Base-by-base conservation (phyloP, 2,329 filamentous ascomycete genomes). In the Amylocarpus encephaloides region DNA sequence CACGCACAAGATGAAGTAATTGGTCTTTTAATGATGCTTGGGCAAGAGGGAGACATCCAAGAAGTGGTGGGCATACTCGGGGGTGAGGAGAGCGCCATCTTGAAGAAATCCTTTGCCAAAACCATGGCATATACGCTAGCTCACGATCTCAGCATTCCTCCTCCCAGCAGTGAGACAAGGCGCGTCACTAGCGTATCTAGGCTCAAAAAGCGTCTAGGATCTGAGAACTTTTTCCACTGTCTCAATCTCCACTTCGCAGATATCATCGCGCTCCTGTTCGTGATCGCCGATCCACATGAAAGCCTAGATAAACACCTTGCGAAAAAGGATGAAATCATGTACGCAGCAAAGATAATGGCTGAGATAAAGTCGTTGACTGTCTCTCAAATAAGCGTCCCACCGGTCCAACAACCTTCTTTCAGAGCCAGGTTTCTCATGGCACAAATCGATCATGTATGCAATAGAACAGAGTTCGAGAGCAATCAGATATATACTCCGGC, bases 321-420 rank as follows among this genome's bases (percentile, higher is more conserved):
- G 11, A 84, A 78, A 56, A 75, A 81, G 13, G 69, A 78, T 13
- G 71, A 70, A 1, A 82, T 87, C 47, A 66, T 68, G 1, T 75
- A 80, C 48, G 83, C 88, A 3, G 77, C 78, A 2, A 71, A 81
- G 26, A 80, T 78, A 29, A 77, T 95, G 68, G 71, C 72, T 13
- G 75, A 80, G 26, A 95, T 98, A 63, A 84, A 82, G 56, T 68
- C 66, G 2, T 82, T 84, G 56, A 80, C 86, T 29, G 73, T 83
- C 56, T 90, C 90, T 0, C 71, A 73, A 1, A 76, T 79, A 26
- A 68, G 72, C 11, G 71, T 96, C 6, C 86, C 89, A 2, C 74
- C 84, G 10, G 88, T 85, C 49, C 90, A 95, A 59, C 91, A 97
- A 61, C 93, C 93, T 2, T 83, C 82, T 47, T 97, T 96, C 70